Percentiles rank a stretch among this genome's conserved stretches.
These are phyloP conservation scores for Plantago elongata DNA, from an alignment of 257 asterid species.

Conservation along the genomic window DNA sequence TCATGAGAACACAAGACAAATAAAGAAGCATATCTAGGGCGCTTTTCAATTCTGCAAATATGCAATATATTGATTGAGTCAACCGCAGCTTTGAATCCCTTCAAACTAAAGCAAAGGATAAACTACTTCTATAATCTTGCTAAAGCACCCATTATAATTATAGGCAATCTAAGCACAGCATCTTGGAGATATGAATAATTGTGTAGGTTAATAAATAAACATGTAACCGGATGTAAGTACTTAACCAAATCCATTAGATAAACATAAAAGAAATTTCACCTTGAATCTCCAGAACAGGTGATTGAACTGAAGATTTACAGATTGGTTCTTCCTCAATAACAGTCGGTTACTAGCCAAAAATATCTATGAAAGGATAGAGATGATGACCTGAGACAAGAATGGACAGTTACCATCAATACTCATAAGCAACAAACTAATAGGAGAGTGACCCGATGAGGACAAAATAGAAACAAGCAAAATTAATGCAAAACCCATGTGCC, in stretches of 20 bases:
- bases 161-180: too few relatives aligned
- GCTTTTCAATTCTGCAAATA: too few relatives aligned
- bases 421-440: slow-evolving; percentile 29
- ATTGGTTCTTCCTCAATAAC: slow-evolving; percentile 21
- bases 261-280: slow-evolving; percentile 20
- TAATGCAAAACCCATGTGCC: slow-evolving; percentile 43
- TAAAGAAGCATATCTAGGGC: too few relatives aligned
- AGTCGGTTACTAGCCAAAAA: slow-evolving; percentile 21
- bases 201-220: slow-evolving; percentile 14
- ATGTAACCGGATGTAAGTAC: slow-evolving; percentile 10
- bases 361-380: slow-evolving; percentile 24
- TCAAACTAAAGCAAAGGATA: too few relatives aligned
- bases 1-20: too few relatives aligned
- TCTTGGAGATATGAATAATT: too few relatives aligned
- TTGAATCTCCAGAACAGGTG: slow-evolving; percentile 33
- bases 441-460: slow-evolving; percentile 25
- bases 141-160: too few relatives aligned
- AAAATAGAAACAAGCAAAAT: slow-evolving; percentile 26
- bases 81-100: too few relatives aligned
- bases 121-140: too few relatives aligned
- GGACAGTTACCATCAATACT: slow-evolving; percentile 30
- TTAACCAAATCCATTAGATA: slow-evolving; percentile 11
- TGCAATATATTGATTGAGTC: too few relatives aligned
- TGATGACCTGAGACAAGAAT: slow-evolving; percentile 31
- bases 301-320: slow-evolving; percentile 48